These are phyloP conservation scores for Fomitopsis pulvina DNA, from an alignment of 768 basidiomycete species.

Conservation along the genomic window DNA sequence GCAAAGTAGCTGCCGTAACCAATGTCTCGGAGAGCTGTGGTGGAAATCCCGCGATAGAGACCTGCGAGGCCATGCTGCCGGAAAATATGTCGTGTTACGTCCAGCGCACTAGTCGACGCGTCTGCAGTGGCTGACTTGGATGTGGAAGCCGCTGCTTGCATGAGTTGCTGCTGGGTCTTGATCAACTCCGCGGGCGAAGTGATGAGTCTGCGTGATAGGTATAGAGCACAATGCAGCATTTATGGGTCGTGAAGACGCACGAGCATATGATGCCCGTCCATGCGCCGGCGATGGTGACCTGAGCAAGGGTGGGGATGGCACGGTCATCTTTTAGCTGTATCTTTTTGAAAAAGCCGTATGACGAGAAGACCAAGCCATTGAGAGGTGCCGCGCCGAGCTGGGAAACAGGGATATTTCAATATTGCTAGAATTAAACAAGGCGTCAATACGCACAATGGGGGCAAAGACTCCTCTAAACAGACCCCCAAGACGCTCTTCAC, in stretches of 20 bases:
- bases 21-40: conserved; percentile 70
- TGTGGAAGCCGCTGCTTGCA: conserved; percentile 4
- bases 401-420: neutral
- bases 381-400: conserved; percentile 67
- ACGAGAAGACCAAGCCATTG: conserved; percentile 84
- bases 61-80: conserved; percentile 51
- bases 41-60: conserved; percentile 69
- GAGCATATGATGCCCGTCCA: conserved; percentile 76
- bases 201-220: conserved; percentile 42
- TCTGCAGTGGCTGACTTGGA: neutral
- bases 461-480: conserved; percentile 65
- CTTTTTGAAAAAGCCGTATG: conserved; percentile 75
- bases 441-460: conserved; percentile 1
- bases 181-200: conserved; percentile 83
- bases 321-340: conserved; percentile 45
- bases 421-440: neutral
- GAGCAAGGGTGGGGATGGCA: conserved; percentile 54
- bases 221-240: neutral
- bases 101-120: conserved; percentile 18
- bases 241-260: conserved; percentile 39
- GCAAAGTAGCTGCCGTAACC: conserved; percentile 85
- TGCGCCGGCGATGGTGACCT: conserved; percentile 73
- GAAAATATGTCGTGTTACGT: conserved; percentile 52
- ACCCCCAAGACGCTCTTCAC: conserved; percentile 62
- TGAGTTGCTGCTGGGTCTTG: conserved; percentile 78